Evolutionary conservation across 495 filamentous ascomycete genomes (phyloP), one percentile per base, ranked within the genome.

Genomic region (Darksidea phi): DNA sequence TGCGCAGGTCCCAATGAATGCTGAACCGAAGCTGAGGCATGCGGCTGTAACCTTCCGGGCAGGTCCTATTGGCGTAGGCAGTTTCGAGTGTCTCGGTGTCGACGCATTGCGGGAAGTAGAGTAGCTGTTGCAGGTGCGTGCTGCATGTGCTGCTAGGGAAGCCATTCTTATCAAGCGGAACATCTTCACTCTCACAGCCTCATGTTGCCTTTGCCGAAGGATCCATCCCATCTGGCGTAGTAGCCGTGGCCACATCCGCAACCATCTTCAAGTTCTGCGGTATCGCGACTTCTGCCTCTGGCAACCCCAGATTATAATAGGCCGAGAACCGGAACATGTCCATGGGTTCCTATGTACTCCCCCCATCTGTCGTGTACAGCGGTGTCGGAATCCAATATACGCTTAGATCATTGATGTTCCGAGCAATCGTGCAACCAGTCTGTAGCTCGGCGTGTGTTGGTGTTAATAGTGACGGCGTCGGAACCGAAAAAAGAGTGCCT

Each of bases 121-220:
- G 75, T 50, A 85, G 75, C 55, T 77, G 64, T 57, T 80, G 75
- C 18, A 84, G 70, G 42, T 80, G 78, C 15, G 71, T 76, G 26
- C 76, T 77, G 77, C 82, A 83, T 38, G 82, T 83, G 42, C 67
- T 73, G 51, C 70, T 75, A 18, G 70, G 70, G 54, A 72, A 70
- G 10, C 57, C 56, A 42, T 56, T 55, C 1, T 2, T 38, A 20
- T 61, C 63, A 12, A 43, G 15, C 13, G 37, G 3, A 1, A 50
- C 32, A 20, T 18, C 53, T 45, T 53, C 4, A 10, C 28, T 32
- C 28, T 32, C 28, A 32, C 28, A 32, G 28, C 28, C 28, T 10
- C 28, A 32, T 60, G 6, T 42, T 26, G 48, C 59, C 60, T 41
- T 72, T 68, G 50, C 70, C 70, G 51, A 66, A 70, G 68, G 68